A percentile compares a stretch with the other conserved stretches of the same genome.
phyloP scores from a whole-genome alignment of 2,329 filamentous ascomycete genomes.

The Talaromyces islandicus region DNA sequence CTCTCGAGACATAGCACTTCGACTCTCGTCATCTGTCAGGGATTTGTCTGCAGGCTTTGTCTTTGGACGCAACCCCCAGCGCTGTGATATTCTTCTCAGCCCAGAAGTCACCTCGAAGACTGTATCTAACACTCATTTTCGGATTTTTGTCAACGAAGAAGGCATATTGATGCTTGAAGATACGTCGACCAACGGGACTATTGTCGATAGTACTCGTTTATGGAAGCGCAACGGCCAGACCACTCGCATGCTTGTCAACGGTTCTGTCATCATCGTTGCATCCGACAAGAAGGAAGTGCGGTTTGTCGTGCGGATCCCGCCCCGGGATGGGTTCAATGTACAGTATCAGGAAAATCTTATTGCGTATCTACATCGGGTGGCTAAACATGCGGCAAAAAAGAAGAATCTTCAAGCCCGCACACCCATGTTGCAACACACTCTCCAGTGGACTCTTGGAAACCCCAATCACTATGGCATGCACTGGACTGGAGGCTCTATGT shows the following conservation, averaged over 20 bases:
- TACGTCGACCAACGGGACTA: conserved; percentile 89
- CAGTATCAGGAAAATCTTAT: conserved; percentile 64
- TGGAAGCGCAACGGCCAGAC: conserved; percentile 44
- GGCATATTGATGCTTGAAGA: conserved; percentile 90
- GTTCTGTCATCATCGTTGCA: conserved; percentile 66
- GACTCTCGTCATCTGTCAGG: conserved; percentile 68
- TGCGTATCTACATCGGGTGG: conserved; percentile 53
- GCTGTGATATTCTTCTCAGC: conserved; percentile 67
- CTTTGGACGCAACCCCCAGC: conserved; percentile 70
- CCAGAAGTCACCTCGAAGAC: conserved; percentile 64
- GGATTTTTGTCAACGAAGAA: conserved; percentile 82
- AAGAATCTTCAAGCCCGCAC: conserved; percentile 19
- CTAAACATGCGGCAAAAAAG: conserved; percentile 17
- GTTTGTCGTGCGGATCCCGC: conserved; percentile 81
- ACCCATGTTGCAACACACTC: conserved; percentile 18
- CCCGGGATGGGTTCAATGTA: conserved; percentile 61
- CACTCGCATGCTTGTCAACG: conserved; percentile 63
- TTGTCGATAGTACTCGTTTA: conserved; percentile 70
- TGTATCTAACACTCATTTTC: conserved; percentile 93
- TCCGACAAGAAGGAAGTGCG: conserved; percentile 59
- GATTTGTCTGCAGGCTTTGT: conserved; percentile 67
- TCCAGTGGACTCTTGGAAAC: conserved; percentile 33
- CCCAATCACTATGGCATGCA: conserved; percentile 56
- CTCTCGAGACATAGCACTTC: conserved; percentile 64
- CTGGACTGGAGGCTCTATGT: conserved; percentile 74